Evolutionary conservation across 495 filamentous ascomycete genomes (phyloP), one percentile per base, ranked within the genome.

Genomic region (Penicillium mononematosum): DNA sequence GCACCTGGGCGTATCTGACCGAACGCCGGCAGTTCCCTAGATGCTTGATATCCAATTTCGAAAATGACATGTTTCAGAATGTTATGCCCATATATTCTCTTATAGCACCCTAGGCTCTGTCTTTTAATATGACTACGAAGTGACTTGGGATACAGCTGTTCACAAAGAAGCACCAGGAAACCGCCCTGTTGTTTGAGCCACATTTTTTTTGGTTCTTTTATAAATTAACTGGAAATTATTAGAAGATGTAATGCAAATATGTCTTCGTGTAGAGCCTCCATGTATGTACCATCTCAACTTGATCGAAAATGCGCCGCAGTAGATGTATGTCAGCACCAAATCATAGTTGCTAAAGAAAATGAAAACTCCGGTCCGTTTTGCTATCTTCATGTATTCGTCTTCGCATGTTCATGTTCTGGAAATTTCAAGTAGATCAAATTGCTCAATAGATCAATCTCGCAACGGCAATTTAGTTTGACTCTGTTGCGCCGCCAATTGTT

Each of bases 401-500:
- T 58, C 38, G n/a, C 46, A 29, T 58, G 25, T 41, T 55, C 42
- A 31, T 34, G 39, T 47, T 31, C 22, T 41, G 10, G 29, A n/a
- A 38, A 29, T 32, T 24, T 38, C 7, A 32, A 22, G 16, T 25
- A 25, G 12, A 25, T 39, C 3, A 50, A 49, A 19, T 5, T 19
- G 10, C 29, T 22, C 46, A 17, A 4, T 34, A 16, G 12, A 59
- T 58, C 43, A 62, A 24, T 32, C 52, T 7, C 25, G 27, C 12
- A 55, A 24, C 12, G 52, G 24, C n/a, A 55, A 19, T 5, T 45
- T 46, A 4, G 48, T 48, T 32, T 52, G 55, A 14, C 38, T 36
- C 2, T 20, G 24, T 9, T 58, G 39, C 5, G 63, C 49, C 14
- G 60, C 67, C 42, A 73, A 41, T 43, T 64, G 65, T 29, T 71